Base-by-base conservation (phyloP, 495 filamentous ascomycete species). In the Tuber magnatum region DNA sequence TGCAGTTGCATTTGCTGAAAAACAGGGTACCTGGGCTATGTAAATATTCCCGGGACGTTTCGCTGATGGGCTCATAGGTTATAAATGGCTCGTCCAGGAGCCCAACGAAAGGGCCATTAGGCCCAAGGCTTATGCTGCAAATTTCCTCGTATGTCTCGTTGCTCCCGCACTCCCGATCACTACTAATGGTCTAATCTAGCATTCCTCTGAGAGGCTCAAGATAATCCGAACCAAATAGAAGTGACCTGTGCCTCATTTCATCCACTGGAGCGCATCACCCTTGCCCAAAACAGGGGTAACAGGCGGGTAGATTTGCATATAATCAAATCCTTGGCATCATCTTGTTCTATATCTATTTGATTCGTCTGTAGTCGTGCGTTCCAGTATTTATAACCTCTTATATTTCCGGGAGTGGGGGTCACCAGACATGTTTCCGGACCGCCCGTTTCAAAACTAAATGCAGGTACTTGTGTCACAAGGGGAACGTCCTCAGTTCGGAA, bases 81-180 rank as follows among this genome's bases (percentile, higher is more conserved):
- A 98, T 83, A 94, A 98, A 82, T 99, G 97, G 84, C 97, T 97
- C 84, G 93, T 98, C 35, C 95, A 98, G 86, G 95, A 98, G 85
- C 94, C 94, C 8, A 97, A 97, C 81, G 88, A 89, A 85, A 88
- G 95, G 83, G 90, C 89, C 76, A 90, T 97, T 75, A 87, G 90
- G 18, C 92, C 94, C 65, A 98, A 99, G 87, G 91, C 92, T 69
- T 99, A 99, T 84, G 94, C 95, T 46, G 95, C 96, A 84, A 97
- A 98, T 86, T 99, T 98, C 84, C 77, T 92, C 43, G 80, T 81
- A 81, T 69, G 79, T 44, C 22, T 56, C 42, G 43, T 41, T 28
- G 40, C 42, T 12, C 35, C 35, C 56, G 10, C 35, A 16, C 5
- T 38, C 41, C 41, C 20, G 7, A 48, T 38, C 38, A 41, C 22